These are phyloP conservation scores for Chondrus crispus DNA, from an alignment of 23 red algal species.

Conservation along the genomic window DNA sequence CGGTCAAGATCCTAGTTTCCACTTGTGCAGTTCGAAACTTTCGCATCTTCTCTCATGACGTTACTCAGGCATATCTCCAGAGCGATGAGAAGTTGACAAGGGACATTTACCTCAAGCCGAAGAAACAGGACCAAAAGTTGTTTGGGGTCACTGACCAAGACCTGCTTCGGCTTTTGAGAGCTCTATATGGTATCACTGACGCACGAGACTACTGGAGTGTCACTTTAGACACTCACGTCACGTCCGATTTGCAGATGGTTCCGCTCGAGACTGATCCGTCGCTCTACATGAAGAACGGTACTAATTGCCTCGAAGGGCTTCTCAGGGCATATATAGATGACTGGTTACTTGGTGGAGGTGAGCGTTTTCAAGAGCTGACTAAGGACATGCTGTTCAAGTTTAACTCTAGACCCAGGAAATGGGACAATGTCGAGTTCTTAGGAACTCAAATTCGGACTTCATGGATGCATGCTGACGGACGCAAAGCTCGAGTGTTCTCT, in stretches of 20 bases:
- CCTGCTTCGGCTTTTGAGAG: background rate
- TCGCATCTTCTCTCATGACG: background rate
- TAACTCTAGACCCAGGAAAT: background rate
- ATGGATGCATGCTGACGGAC: too few relatives aligned
- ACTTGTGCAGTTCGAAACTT: background rate
- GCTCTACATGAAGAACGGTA: background rate
- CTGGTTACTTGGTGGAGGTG: background rate
- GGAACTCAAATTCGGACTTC: background rate
- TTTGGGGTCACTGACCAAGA: background rate
- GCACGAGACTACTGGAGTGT: background rate
- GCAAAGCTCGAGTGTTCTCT: too few relatives aligned
- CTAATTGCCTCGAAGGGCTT: background rate
- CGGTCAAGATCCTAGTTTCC: background rate
- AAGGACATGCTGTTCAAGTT: background rate
- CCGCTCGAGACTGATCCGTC: background rate
- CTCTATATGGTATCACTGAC: conserved; percentile 3
- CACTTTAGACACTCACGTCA: background rate
- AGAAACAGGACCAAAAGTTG: background rate
- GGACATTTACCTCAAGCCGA: background rate
- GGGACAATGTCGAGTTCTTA: background rate
- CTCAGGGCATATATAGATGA: background rate
- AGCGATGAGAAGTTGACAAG: background rate
- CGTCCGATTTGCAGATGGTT: background rate
- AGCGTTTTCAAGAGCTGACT: background rate
- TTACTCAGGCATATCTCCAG: conserved; percentile 12